Evolutionary conservation across 192 early-diverging fungal species (phyloP), one percentile per base, ranked within the genome.

Genomic region (Backusella westeae): DNA sequence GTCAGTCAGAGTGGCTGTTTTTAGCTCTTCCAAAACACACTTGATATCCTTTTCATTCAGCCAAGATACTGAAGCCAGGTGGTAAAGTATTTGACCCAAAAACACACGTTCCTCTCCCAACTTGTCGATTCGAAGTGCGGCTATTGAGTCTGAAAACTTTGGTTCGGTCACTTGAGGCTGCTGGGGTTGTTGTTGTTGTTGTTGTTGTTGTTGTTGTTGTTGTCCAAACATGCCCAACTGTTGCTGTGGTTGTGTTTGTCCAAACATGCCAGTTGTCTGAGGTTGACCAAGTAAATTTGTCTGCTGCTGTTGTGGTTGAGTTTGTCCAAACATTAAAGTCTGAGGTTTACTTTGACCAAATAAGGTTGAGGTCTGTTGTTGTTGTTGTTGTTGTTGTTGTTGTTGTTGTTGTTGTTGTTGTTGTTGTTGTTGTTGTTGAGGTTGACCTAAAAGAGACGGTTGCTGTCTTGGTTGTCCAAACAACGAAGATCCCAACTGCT

Each of bases 61-160:
- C 34, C 80, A 80, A 52, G 75, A 83, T 39, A 80, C 81, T 14
- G 77, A 84, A 4, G 83, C 76, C 23, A 85, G 72, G 17, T 76
- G 71, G 67, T 83, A 88, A 12, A 88, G 71, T 26, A 83, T 75
- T 6, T 81, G 80, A 15, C 75, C 78, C 7, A 88, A 71, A 32
- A 79, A 76, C 29, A 72, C 72, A 29, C 81, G 80, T 42, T 86
- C 85, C 63, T 83, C 76, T 36, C 46, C 80, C 21, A 83, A 71
- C 38, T 74, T 71, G 1, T 79, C 74, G 2, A 85, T 79, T 41
- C 84, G 80, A 8, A 66, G 15, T 1, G 21, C 19, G 19, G 35
- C 9, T 0, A 34, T 38, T 35, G 34, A 12, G 1, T 34, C 32
- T 23, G 10, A 29, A 26, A 73, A 73, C 68, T 67, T 35, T 38